A percentile compares a stretch with the other conserved stretches of the same genome.
phyloP scores from a whole-genome alignment of 805 yeast species.

The Nakazawaea ishiwadae region DNA sequence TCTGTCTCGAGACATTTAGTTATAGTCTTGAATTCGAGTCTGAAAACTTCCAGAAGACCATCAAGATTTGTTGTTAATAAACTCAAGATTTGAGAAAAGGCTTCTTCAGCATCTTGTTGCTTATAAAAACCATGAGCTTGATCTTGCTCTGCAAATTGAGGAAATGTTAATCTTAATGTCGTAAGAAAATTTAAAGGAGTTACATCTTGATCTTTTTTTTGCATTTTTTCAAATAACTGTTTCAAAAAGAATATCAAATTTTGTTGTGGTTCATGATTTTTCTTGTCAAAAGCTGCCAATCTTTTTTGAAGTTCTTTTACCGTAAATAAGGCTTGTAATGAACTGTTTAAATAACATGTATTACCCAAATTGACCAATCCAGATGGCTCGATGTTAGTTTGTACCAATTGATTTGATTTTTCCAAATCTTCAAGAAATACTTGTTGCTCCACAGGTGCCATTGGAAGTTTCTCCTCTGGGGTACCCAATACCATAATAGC shows the following conservation, averaged over 20 bases:
- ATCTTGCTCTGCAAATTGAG: conserved; percentile 86
- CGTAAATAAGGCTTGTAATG: conserved; percentile 52
- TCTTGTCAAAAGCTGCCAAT: conserved; percentile 20
- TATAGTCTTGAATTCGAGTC: conserved; percentile 57
- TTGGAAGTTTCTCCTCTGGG: conserved; percentile 57
- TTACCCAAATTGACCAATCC: conserved; percentile 71
- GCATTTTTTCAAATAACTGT: conserved; percentile 41
- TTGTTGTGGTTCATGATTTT: conserved; percentile 14
- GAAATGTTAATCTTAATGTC: conserved; percentile 61
- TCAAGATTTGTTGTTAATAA: conserved; percentile 44
- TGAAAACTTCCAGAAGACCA: conserved; percentile 54
- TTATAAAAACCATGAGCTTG: conserved; percentile 62
- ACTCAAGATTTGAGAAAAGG: conserved; percentile 72
- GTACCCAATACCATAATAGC: conserved; percentile 89
- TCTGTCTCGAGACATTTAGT: conserved; percentile 61
- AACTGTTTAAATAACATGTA: conserved; percentile 73
- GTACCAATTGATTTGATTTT: conserved; percentile 33
- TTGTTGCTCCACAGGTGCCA: conserved; percentile 46
- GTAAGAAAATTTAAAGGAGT: conserved; percentile 68
- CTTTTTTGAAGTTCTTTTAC: conserved; percentile 37
- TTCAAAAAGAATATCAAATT: conserved; percentile 31
- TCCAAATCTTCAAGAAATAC: conserved; percentile 70
- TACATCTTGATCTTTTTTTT: conserved; percentile 37
- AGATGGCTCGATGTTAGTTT: conserved; percentile 44
- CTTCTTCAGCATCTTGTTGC: conserved; percentile 99